Evolutionary conservation across 139 green algal genomes (phyloP), one percentile per base, ranked within the genome.

Genomic region (Auxenochlorella pyrenoidosa): DNA sequence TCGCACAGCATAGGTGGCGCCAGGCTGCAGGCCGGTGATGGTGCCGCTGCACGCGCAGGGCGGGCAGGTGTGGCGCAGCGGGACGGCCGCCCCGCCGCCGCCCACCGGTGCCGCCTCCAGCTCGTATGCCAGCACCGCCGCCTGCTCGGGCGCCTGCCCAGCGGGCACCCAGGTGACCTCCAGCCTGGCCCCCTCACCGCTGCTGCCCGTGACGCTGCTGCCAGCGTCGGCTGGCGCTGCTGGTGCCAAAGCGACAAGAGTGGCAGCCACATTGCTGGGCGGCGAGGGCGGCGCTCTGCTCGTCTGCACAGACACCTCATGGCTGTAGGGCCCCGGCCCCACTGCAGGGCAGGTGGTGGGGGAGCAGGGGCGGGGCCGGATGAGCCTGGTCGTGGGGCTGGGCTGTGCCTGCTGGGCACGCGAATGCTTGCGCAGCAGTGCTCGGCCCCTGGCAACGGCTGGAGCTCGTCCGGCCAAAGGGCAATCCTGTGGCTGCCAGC

Each of bases 91-190:
- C 36, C 21, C 80, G 70, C 34, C 75, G 43, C 34, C 88, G 15
- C 47, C 79, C 73, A 68, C 47, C 63, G 3, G 66, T 32, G 63
- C 77, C 41, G 65, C 79, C 80, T 91, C 87, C 72, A 94, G 70
- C 81, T 95, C 91, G 36, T 91, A 94, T 18, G 75, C 79, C 21
- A 92, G 47, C 63, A 82, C 89, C 3, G 78, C 88, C 19, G 90
- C 90, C 12, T 87, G 72, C 58, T 76, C 24, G 0, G 13, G 36
- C 5, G 40, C 21, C 44, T 79, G 73, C 60, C 44, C 16, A 21
- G 86, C 82, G 60, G 87, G 47, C 40, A 58, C 28, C 92, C 92
- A 95, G 81, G 63, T 86, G 81, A 86, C 63, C 65, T 60, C 41
- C 2, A 86, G 15, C 30, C 81, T 86, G 81, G 38, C 58, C 59